Evolutionary conservation across 2,329 filamentous ascomycete species (phyloP), one percentile per base, ranked within the genome.

Genomic region (Penicillium sp.): DNA sequence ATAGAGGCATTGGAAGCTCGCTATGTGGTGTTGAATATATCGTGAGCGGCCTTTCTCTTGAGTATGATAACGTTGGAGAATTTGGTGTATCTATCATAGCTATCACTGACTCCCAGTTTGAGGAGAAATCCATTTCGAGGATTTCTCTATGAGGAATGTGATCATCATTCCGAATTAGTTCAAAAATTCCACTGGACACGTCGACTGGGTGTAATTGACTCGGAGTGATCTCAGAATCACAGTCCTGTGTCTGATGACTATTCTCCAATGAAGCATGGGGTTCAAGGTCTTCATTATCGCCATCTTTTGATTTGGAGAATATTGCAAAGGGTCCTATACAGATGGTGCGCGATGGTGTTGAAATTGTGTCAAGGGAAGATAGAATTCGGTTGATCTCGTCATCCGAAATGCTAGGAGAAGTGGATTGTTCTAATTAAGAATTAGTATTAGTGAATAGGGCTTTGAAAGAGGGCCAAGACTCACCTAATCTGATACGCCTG

Each of bases 401-500:
- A 15, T 56, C 49, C 19, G 55, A 51, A 9, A 53, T 33, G 29
- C 31, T 29, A 8, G 52, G 50, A 7, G 55, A 53, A 17, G 33
- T 47, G 8, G 49, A 25, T n/a, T 38, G 52, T 41, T 59, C 52
- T 55, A 39, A n/a, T 4, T 6, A 27, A 38, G 13, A 45, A 29
- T 13, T 27, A 2, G 5, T 10, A 38, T 49, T 9, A 27, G 33
- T 15, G 4, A 35, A n/a, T 7, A 15, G 12, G 9, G 15, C 15
- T 49, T 27, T 36, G 8, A 19, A 38, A 35, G 15, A 35, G 19
- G 21, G 3, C 6, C 17, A 1, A 8, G 1, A 42, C 53, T 33
- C n/a, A 59, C 57, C 41, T 31, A 56, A 43, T n/a, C 43, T 29
- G 17, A 57, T 38, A n/a, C 31, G 35, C n/a, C 57, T 59, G 7